phyloP scores from a whole-genome alignment of 306 rosid genomes.

The Begonia fuchsioides region DNA sequence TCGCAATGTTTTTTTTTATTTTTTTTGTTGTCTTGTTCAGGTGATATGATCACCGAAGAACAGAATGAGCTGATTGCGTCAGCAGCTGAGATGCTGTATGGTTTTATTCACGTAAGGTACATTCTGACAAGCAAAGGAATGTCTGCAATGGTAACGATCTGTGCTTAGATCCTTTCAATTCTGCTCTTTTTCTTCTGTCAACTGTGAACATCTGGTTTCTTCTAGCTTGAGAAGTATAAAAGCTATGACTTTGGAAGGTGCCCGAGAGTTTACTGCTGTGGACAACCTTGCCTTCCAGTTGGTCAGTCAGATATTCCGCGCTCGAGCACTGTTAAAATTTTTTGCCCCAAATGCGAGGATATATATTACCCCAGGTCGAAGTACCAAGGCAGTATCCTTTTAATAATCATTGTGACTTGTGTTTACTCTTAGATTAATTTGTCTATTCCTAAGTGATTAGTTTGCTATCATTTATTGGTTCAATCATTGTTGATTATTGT shows the following conservation, averaged over 20 bases:
- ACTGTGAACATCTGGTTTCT: background rate
- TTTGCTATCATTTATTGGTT: no score
- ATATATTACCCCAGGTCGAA: conserved; percentile 93
- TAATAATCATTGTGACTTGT: conserved; percentile 1
- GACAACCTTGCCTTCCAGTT: conserved; percentile 98
- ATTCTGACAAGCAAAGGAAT: conserved; percentile 86
- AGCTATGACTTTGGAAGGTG: conserved; percentile 95
- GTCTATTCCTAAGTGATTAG: background rate
- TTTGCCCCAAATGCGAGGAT: conserved; percentile 95
- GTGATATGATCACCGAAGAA: conserved; percentile 93
- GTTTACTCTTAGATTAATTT: background rate
- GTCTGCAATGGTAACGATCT: conserved; percentile 71
- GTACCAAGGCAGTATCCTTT: conserved; percentile 99
- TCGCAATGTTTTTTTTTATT: no score
- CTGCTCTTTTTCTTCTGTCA: background rate
- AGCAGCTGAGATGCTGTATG: conserved; percentile 97
- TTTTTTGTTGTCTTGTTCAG: conserved; percentile 21
- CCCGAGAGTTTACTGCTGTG: conserved; percentile 95
- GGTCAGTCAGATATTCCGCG: conserved; percentile 97
- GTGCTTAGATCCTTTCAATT: background rate
- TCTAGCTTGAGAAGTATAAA: conserved; percentile 85
- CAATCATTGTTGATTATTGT: no score
- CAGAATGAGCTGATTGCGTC: conserved; percentile 94
- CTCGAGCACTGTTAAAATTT: conserved; percentile 89
- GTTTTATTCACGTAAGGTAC: conserved; percentile 89